phyloP scores from a whole-genome alignment of 1,139 yeast species.

The Debaryomyces coudertii region DNA sequence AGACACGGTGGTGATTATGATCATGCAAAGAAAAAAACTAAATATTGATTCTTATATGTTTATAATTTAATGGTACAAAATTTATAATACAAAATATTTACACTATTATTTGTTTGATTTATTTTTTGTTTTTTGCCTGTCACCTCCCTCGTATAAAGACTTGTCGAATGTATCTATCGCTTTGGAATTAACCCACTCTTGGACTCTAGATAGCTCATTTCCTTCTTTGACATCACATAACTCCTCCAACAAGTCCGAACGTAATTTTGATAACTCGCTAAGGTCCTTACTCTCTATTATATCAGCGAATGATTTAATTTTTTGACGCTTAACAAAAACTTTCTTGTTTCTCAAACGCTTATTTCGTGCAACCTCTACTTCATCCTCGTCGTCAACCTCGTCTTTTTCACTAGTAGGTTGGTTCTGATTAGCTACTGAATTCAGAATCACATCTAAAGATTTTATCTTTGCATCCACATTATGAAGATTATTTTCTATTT shows the following conservation, averaged over 20 bases:
- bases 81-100: slow-evolving; percentile 9
- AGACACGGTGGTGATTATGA: not conserved
- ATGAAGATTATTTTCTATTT: slow-evolving; percentile 40
- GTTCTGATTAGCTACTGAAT: slow-evolving; percentile 5
- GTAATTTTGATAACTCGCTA: slow-evolving; percentile 13
- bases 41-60: slow-evolving; percentile 9
- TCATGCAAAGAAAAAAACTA: slow-evolving; percentile 10
- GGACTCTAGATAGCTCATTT: slow-evolving; percentile 48
- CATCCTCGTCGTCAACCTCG: slow-evolving; percentile 25
- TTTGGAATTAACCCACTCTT: slow-evolving; percentile 64
- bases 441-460: slow-evolving; percentile 24
- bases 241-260: slow-evolving; percentile 20
- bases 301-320: slow-evolving; percentile 15
- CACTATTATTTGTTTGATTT: slow-evolving; percentile 16
- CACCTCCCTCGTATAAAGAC: slow-evolving; percentile 63
- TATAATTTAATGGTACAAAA: slow-evolving; percentile 5
- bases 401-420: slow-evolving; percentile 14
- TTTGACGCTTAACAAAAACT: slow-evolving; percentile 11
- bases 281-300: slow-evolving; percentile 13
- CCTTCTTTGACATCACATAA: slow-evolving; percentile 37
- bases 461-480: slow-evolving; percentile 29
- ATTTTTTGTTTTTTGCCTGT: slow-evolving; percentile 29
- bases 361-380: slow-evolving; percentile 20
- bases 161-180: slow-evolving; percentile 57
- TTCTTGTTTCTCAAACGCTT: slow-evolving; percentile 18